These are phyloP conservation scores for Apostasia shenzhenica DNA, from an alignment of 106 monocot genomes.

Conservation along the genomic window DNA sequence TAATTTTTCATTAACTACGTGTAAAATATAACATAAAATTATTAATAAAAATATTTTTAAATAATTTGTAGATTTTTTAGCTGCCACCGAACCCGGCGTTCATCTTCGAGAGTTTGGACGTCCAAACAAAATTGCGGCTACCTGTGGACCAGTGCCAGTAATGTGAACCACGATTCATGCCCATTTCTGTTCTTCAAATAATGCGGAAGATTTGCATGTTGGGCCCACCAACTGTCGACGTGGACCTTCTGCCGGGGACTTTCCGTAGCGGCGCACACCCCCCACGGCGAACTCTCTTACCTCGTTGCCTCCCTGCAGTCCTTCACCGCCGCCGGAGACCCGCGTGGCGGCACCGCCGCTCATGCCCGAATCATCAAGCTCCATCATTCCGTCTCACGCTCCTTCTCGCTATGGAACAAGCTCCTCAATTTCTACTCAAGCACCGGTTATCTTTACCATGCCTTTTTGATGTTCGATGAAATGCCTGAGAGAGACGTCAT, in stretches of 20 bases:
- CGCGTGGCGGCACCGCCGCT: slow-evolving; percentile 9
- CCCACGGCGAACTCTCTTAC: slow-evolving; percentile 8
- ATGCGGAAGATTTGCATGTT: neutral
- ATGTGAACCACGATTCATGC: too few species aligned
- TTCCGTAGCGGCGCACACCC: neutral
- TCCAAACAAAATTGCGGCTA: too few species aligned
- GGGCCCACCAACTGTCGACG: neutral
- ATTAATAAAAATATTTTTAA: too few species aligned
- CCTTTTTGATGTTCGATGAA: slow-evolving; percentile 37
- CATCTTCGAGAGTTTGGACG: too few species aligned
- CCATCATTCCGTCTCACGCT: neutral
- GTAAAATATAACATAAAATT: too few species aligned
- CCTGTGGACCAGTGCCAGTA: too few species aligned
- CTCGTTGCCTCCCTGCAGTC: slow-evolving; percentile 12
- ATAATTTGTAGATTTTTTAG: too few species aligned
- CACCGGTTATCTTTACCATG: neutral
- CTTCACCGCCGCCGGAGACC: slow-evolving; percentile 10
- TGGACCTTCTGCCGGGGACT: neutral
- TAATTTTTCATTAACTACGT: too few species aligned
- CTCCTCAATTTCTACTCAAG: slow-evolving; percentile 44
- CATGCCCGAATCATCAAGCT: slow-evolving; percentile 41
- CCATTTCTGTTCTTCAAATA: too few species aligned
- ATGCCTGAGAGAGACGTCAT: slow-evolving; percentile 44
- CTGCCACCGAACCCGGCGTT: too few species aligned
- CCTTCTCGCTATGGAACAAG: slow-evolving; percentile 65